Evolutionary conservation across 108 stramenopile species (phyloP).

Genomic region (Nitzschia sp.): DNA sequence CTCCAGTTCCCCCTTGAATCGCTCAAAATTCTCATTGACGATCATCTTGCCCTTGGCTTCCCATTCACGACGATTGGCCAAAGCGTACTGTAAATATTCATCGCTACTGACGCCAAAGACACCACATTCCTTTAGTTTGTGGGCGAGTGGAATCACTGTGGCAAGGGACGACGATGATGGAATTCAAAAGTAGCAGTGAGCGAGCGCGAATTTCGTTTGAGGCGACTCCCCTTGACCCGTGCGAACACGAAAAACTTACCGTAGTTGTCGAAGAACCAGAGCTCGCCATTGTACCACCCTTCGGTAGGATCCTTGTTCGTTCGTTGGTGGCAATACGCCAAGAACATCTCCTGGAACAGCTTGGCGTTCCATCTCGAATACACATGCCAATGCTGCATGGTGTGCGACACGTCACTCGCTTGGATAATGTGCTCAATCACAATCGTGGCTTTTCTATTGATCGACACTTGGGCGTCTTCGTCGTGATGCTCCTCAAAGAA

Average conservation of each 20-base stretch:
- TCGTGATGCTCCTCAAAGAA: conserved; percentile 7
- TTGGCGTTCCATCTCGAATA: conserved; percentile 21
- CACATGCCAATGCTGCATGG: conserved; percentile 29
- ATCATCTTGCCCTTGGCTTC: conserved; percentile 1
- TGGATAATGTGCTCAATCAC: conserved; percentile 59
- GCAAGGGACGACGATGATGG: neutral
- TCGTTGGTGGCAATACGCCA: conserved; percentile 5
- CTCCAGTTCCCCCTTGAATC: neutral
- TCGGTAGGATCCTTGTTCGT: conserved; percentile 6
- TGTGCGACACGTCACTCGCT: conserved; percentile 55
- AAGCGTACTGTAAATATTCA: conserved; percentile 10
- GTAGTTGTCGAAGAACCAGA: conserved; percentile 25
- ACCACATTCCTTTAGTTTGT: conserved; percentile 17
- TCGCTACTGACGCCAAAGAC: conserved; percentile 11
- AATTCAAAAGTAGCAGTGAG: neutral
- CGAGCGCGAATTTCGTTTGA: too few species aligned
- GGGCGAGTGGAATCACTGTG: conserved; percentile 13
- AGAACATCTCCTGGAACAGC: conserved; percentile 23
- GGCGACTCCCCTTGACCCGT: too few species aligned
- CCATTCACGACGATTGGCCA: conserved; percentile 11
- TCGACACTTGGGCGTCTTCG: neutral
- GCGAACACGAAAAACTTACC: neutral
- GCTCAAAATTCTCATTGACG: neutral
- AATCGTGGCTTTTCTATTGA: conserved; percentile 34
- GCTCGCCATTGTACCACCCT: conserved; percentile 22